phyloP scores from a whole-genome alignment of 2,329 filamentous ascomycete genomes.

The Aureobasidium pullulans region DNA sequence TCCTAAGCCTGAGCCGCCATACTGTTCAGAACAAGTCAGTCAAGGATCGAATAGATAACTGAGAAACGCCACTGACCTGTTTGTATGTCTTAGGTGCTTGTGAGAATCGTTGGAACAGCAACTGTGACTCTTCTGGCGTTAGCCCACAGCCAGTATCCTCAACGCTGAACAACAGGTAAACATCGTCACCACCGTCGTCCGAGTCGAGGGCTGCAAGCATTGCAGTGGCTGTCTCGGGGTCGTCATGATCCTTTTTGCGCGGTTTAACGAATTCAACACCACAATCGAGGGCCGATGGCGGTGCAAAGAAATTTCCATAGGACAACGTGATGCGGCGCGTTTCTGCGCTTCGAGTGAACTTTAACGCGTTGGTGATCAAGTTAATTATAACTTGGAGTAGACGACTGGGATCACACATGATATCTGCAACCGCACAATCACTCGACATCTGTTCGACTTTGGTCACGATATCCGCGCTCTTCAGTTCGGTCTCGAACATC shows the following conservation, averaged over 20 bases:
- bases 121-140: conserved; percentile 24
- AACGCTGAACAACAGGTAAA: conserved; percentile 32
- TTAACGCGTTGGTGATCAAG: conserved; percentile 23
- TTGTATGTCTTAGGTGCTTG: conserved; percentile 31
- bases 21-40: conserved; percentile 48
- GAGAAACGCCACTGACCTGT: too few relatives aligned
- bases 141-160: conserved; percentile 31
- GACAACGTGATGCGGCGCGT: conserved; percentile 31
- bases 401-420: conserved; percentile 21
- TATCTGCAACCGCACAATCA: conserved; percentile 24
- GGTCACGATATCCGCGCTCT: conserved; percentile 22
- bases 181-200: conserved; percentile 26
- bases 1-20: conserved; percentile 61
- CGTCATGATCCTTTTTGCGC: conserved; percentile 12
- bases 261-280: conserved; percentile 28
- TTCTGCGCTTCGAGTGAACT: conserved; percentile 22
- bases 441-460: conserved; percentile 18
- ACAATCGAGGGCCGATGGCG: conserved; percentile 26
- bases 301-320: conserved; percentile 27
- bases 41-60: too few relatives aligned
- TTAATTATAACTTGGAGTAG: conserved; percentile 24
- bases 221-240: background rate
- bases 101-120: conserved; percentile 60
- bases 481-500: conserved; percentile 27
- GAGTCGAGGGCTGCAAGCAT: conserved; percentile 21